Conservation (phyloP, 441 rosid genomes). For the Breynia disticha region DNA sequence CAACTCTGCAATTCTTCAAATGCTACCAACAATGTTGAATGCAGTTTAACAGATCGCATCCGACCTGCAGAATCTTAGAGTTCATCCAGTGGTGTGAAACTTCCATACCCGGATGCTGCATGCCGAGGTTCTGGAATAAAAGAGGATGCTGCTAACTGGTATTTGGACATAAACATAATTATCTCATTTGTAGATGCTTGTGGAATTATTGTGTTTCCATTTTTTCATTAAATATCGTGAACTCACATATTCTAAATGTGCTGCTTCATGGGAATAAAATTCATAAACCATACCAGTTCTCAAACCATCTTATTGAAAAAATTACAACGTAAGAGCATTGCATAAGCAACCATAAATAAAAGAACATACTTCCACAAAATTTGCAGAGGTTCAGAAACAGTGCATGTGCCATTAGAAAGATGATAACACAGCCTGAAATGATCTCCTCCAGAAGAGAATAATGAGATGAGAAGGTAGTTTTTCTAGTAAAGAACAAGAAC, state of each 20-base stretch:
- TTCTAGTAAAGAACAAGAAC: neutral
- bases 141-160: no score
- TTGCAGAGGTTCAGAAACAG: conserved; percentile 12
- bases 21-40: conserved; percentile 12
- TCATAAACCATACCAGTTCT: no score
- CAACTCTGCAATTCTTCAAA: conserved; percentile 19
- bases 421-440: conserved; percentile 20
- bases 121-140: no score
- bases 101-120: neutral
- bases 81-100: conserved; percentile 2
- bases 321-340: no score
- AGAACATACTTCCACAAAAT: conserved; percentile 10
- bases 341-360: neutral
- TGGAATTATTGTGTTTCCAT: no score
- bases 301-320: no score
- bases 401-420: conserved; percentile 15
- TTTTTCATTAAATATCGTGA: no score
- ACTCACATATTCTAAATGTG: no score
- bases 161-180: no score
- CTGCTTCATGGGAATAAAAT: no score
- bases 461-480: neutral
- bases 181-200: no score
- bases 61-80: conserved; percentile 15
- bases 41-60: conserved; percentile 17
- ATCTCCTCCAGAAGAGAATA: conserved; percentile 6